Evolutionary conservation across 1,284 basidiomycete genomes (phyloP), one percentile per base, ranked within the genome.

Genomic region (Malassezia japonica): DNA sequence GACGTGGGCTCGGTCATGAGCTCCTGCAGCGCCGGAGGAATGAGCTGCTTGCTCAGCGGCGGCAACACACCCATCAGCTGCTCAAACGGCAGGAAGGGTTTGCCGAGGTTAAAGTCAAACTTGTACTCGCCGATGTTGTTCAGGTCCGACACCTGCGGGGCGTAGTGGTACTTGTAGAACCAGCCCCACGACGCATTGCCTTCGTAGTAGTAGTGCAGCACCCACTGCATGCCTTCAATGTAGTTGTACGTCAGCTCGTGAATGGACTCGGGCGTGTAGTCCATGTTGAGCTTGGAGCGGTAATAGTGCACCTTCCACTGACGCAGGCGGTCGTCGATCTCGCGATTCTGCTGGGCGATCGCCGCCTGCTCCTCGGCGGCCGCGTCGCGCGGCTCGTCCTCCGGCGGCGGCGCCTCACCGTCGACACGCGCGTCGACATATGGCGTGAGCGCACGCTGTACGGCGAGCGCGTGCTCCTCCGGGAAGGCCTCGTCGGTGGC

Each of bases 131-230:
- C 82, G 24, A 94, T 79, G 27, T 80, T 80, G 61, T 78, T 79
- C 40, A 98, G 75, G 75, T 98, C 92, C 86, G 92, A 64, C 35
- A 73, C 66, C 53, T 62, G 67, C 40, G 70, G 70, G 0, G 92
- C 86, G 74, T 94, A 98, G 74, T 98, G 92, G 73, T 95, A 96
- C 72, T 91, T 79, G 76, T 96, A 98, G 78, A 95, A 98, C 94
- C 94, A 98, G 23, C 87, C 82, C 92, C 92, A 98, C 5, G 88
- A 91, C 2, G 87, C 86, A 13, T 95, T 90, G 29, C 92, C 92
- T 59, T 86, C 83, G 75, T 96, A 96, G 74, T 98, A 98, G 75
- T 98, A 98, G 73, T 90, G 86, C 82, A 98, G 85, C 27, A 98
- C 89, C 94, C 92, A 98, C 72, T 98, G 94, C 56, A 98, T 76